Evolutionary conservation across 352 stramenopile genomes (phyloP).

Genomic region (Phytophthora melonis): DNA sequence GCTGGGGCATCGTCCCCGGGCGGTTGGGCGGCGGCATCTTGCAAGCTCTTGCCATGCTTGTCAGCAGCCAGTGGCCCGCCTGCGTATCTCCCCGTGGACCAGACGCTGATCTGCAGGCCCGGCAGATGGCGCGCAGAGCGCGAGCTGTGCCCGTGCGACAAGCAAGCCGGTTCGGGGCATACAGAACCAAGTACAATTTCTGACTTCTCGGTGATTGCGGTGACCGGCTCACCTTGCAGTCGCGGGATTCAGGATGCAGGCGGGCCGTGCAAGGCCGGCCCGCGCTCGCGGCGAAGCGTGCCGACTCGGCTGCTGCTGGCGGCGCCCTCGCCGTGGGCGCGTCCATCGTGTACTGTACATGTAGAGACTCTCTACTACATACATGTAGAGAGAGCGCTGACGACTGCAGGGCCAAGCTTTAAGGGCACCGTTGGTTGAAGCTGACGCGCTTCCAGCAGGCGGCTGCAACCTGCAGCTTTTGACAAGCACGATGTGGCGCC

Average conservation of each 20-base stretch:
- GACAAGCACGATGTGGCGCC: neutral
- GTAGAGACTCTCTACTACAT: too few species aligned
- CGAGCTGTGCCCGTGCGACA: conserved; percentile 25
- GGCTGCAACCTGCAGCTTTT: neutral
- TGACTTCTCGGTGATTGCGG: conserved; percentile 26
- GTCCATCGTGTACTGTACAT: neutral
- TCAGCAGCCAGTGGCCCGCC: conserved; percentile 11
- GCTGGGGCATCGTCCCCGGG: neutral
- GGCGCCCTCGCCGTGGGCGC: neutral
- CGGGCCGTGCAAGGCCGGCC: conserved; percentile 1
- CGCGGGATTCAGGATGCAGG: conserved; percentile 10
- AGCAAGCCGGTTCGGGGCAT: conserved; percentile 16
- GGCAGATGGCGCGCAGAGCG: conserved; percentile 27
- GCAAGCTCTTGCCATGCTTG: neutral
- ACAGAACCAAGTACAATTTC: conserved; percentile 30
- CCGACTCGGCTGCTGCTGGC: neutral
- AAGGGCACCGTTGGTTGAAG: too few species aligned
- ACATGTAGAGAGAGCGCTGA: too few species aligned
- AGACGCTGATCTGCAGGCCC: conserved; percentile 20
- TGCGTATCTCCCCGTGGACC: conserved; percentile 20
- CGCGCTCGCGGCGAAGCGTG: neutral
- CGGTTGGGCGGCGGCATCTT: neutral
- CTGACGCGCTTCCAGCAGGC: too few species aligned
- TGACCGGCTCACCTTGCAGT: conserved; percentile 2
- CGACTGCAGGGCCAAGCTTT: too few species aligned